Evolutionary conservation across 805 yeast species (phyloP).

Genomic region (Ogataea henricii): DNA sequence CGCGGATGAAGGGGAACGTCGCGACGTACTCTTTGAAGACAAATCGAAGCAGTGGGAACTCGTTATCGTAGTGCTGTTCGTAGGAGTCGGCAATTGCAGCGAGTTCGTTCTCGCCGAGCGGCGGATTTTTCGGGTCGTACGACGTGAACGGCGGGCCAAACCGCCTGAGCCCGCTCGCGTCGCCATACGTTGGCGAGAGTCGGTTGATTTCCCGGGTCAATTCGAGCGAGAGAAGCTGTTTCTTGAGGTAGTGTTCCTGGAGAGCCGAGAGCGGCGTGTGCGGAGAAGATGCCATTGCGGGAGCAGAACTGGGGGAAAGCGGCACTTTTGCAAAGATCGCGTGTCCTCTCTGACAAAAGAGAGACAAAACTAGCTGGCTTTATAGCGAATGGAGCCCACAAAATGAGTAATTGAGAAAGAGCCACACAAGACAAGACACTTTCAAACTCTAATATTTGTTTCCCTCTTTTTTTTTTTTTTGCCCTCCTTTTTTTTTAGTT

Average conservation of each 20-base stretch:
- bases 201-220: slow-evolving; percentile 61
- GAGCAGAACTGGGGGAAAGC: too few species aligned
- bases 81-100: slow-evolving; percentile 20
- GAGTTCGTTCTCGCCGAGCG: slow-evolving; percentile 20
- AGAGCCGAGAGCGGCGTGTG: slow-evolving; percentile 35
- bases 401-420: too few species aligned
- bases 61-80: slow-evolving; percentile 31
- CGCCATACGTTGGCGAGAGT: slow-evolving; percentile 48
- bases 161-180: slow-evolving; percentile 60
- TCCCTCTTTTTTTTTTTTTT: not conserved
- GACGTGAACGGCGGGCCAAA: slow-evolving; percentile 78
- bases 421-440: too few species aligned
- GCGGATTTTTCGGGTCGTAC: slow-evolving; percentile 42
- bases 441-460: too few species aligned
- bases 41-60: slow-evolving; percentile 69
- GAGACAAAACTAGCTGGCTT: too few species aligned
- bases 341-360: too few species aligned
- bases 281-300: too few species aligned
- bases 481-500: not conserved
- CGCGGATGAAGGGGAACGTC: slow-evolving; percentile 75
- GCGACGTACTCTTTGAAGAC: slow-evolving; percentile 62
- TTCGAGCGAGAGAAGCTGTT: slow-evolving; percentile 69
- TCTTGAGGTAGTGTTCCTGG: slow-evolving; percentile 85
- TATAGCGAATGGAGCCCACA: too few species aligned
- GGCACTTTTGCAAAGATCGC: too few species aligned